Evolutionary conservation across 2,329 filamentous ascomycete species (phyloP).

Genomic region (Pestalotiopsis sp.): DNA sequence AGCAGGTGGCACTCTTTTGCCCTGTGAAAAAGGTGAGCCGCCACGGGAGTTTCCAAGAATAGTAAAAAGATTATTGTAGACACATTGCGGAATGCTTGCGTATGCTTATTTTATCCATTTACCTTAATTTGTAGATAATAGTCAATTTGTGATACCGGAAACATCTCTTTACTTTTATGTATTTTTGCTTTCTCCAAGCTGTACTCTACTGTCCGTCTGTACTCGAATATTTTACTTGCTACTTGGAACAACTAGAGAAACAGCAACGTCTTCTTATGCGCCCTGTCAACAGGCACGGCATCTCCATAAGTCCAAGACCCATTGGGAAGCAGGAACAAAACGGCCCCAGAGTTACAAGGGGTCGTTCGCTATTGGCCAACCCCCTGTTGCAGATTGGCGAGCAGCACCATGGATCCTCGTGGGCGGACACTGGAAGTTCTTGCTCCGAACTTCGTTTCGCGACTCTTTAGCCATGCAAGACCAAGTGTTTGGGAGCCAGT

Average conservation of each 20-base stretch:
- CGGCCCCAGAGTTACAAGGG: background rate
- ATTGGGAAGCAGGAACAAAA: too few relatives aligned
- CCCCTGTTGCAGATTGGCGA: background rate
- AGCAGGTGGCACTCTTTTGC: background rate
- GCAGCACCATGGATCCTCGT: background rate
- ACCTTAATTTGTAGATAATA: background rate
- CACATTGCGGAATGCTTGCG: background rate
- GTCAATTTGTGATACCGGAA: too few relatives aligned
- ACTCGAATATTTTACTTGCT: too few relatives aligned
- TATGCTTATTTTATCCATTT: background rate
- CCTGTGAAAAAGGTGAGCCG: background rate
- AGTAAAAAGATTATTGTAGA: background rate
- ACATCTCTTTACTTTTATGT: too few relatives aligned
- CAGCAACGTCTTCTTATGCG: too few relatives aligned
- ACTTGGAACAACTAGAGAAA: too few relatives aligned
- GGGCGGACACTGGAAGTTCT: background rate
- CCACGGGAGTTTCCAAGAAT: background rate
- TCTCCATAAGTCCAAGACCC: background rate
- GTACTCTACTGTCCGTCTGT: too few relatives aligned
- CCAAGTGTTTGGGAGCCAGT: background rate
- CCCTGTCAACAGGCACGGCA: background rate
- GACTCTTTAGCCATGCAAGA: background rate
- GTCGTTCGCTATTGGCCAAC: background rate
- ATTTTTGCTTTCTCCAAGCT: too few relatives aligned
- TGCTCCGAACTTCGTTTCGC: background rate